A percentile compares a stretch with the other conserved stretches of the same genome.
Evolutionary conservation across 805 yeast genomes (phyloP).

Genomic region (Suhomyces faveliae): DNA sequence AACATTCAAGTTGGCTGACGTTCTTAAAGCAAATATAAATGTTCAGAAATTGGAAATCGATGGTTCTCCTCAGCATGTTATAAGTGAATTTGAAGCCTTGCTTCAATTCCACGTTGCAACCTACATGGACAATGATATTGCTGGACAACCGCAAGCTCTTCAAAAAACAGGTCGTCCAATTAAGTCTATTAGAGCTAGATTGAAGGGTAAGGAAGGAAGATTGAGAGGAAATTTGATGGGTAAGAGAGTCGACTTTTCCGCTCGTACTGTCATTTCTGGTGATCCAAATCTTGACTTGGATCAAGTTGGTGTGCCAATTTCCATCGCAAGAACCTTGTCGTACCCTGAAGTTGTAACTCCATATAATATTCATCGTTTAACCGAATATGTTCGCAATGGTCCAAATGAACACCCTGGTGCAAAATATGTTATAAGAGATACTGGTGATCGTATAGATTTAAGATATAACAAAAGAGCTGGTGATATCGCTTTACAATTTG

Average conservation of each 20-base stretch:
- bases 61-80: slow-evolving; percentile 98
- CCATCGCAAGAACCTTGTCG: slow-evolving; percentile 91
- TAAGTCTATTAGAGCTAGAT: slow-evolving; percentile 97
- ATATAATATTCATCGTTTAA: slow-evolving; percentile 88
- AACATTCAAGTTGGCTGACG: slow-evolving; percentile 95
- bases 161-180: slow-evolving; percentile 99
- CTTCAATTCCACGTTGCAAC: slow-evolving; percentile 98
- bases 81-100: slow-evolving; percentile 92
- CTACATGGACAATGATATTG: slow-evolving; percentile 98
- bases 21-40: slow-evolving; percentile 91
- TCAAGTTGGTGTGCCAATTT: slow-evolving; percentile 98
- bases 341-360: slow-evolving; percentile 99
- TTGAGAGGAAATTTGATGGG: slow-evolving; percentile 99
- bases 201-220: slow-evolving; percentile 99
- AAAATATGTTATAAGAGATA: slow-evolving; percentile 94
- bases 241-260: slow-evolving; percentile 98
- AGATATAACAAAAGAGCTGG: slow-evolving; percentile 98
- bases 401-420: slow-evolving; percentile 99
- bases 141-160: slow-evolving; percentile 98
- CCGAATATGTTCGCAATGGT: slow-evolving; percentile 93
- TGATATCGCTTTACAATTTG: slow-evolving; percentile 94
- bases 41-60: slow-evolving; percentile 98
- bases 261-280: slow-evolving; percentile 98
- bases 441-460: slow-evolving; percentile 97
- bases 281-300: slow-evolving; percentile 97